Evolutionary conservation across 306 rosid genomes (phyloP).

Genomic region (Lathyrus oleraceus): DNA sequence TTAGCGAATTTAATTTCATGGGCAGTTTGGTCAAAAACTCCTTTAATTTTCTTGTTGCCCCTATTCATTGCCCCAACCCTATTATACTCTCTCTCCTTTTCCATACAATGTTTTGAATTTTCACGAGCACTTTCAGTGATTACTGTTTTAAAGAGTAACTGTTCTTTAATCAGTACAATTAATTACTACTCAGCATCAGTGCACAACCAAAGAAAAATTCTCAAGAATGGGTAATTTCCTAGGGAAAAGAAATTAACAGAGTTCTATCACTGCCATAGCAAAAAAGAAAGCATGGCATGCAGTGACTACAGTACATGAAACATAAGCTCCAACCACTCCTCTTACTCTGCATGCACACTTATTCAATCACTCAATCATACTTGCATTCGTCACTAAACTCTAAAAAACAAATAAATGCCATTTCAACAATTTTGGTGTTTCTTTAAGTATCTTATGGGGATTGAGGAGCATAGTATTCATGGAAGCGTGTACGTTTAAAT

Average conservation of each 20-base stretch:
- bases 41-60: no score
- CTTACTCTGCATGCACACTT: background rate
- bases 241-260: conserved; percentile 30
- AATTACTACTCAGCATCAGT: background rate
- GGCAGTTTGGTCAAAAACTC: no score
- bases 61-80: no score
- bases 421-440: conserved; percentile 23
- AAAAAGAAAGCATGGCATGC: conserved; percentile 29
- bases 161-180: background rate
- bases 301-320: background rate
- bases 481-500: conserved; percentile 44
- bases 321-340: conserved; percentile 29
- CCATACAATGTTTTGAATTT: no score
- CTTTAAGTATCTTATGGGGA: conserved; percentile 22
- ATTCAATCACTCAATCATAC: background rate
- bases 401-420: conserved; percentile 7
- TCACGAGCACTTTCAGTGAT: no score
- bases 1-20: no score
- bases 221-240: conserved; percentile 28
- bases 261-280: conserved; percentile 11
- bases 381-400: conserved; percentile 38
- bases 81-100: no score
- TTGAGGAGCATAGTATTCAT: conserved; percentile 31
- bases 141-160: no score
- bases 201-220: conserved; percentile 11